These are phyloP conservation scores for Amborella trichopoda DNA, from an alignment of 164 flowering plant species.

Conservation along the genomic window DNA sequence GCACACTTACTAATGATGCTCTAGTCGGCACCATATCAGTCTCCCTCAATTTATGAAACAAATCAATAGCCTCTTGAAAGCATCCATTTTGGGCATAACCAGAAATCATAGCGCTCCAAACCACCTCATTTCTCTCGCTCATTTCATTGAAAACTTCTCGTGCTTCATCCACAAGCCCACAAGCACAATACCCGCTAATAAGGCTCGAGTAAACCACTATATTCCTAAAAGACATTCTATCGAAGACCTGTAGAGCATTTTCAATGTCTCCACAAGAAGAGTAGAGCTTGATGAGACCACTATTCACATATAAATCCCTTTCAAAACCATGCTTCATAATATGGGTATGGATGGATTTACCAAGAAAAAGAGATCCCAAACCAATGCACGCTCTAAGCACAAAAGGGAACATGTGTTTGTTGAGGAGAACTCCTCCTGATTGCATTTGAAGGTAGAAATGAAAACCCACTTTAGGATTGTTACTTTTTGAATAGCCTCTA, in stretches of 20 bases:
- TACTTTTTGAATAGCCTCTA: slow-evolving; percentile 2
- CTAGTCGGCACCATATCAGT: slow-evolving; percentile 1
- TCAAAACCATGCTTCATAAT: slow-evolving; percentile 7
- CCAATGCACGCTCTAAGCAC: not conserved
- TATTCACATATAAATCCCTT: slow-evolving; percentile 8
- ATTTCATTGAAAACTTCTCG: slow-evolving; percentile 8
- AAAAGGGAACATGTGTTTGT: slow-evolving; percentile 8
- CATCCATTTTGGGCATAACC: slow-evolving; percentile 7
- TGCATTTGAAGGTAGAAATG: slow-evolving; percentile 5
- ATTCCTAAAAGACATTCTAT: slow-evolving; percentile 1
- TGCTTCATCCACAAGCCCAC: slow-evolving; percentile 6
- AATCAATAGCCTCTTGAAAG: not conserved
- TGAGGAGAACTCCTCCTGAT: slow-evolving; percentile 1
- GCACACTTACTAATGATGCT: slow-evolving; percentile 5
- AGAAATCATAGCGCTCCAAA: slow-evolving; percentile 13
- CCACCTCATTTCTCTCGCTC: slow-evolving; percentile 10
- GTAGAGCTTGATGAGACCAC: slow-evolving; percentile 6
- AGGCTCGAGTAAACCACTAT: slow-evolving; percentile 9
- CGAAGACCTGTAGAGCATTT: slow-evolving; percentile 6
- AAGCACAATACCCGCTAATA: slow-evolving; percentile 6
- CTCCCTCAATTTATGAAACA: slow-evolving; percentile 4
- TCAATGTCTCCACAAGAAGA: not conserved
- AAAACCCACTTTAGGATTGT: slow-evolving; percentile 7
- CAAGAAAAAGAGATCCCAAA: not conserved
- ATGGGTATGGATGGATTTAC: slow-evolving; percentile 7